Percentiles rank a stretch among this genome's conserved stretches.
phyloP scores from a whole-genome alignment of 768 basidiomycete species.

The Clathrus columnatus region DNA sequence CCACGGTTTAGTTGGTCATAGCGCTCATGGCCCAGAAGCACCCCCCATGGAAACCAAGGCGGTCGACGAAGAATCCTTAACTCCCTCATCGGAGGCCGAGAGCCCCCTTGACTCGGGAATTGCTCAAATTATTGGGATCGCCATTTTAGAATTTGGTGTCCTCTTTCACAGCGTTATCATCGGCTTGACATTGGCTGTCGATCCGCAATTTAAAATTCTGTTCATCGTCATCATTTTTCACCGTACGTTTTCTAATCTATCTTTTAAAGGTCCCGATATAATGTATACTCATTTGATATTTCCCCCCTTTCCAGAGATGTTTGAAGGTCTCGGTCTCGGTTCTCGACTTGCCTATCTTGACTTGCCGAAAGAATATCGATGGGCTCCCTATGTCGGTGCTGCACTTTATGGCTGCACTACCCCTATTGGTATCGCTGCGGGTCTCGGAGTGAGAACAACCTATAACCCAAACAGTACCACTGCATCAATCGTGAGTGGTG shows the following conservation, averaged over 20 bases:
- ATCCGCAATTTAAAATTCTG: conserved; percentile 68
- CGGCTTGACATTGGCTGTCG: conserved; percentile 90
- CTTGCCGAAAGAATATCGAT: conserved; percentile 45
- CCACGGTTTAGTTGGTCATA: conserved; percentile 42
- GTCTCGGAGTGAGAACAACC: conserved; percentile 61
- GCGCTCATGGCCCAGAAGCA: conserved; percentile 64
- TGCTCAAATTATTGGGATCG: conserved; percentile 79
- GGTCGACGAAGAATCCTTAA: neutral
- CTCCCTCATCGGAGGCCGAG: conserved; percentile 3
- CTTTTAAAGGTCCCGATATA: neutral
- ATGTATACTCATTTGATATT: neutral
- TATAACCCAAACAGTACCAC: conserved; percentile 77
- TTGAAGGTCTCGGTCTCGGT: conserved; percentile 91
- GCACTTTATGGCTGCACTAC: conserved; percentile 68
- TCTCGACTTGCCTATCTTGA: conserved; percentile 75
- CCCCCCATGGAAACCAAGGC: conserved; percentile 2
- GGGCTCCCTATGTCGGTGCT: conserved; percentile 52
- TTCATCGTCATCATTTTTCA: conserved; percentile 89
- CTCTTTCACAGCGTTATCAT: conserved; percentile 80
- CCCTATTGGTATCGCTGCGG: conserved; percentile 81
- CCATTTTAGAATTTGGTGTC: conserved; percentile 91
- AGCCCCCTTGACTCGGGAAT: conserved; percentile 33
- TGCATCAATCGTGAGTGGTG: conserved; percentile 74
- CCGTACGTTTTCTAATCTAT: conserved; percentile 44
- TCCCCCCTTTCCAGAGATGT: conserved; percentile 54